phyloP scores from a whole-genome alignment of 495 filamentous ascomycete genomes.

The Neurospora terricola region DNA sequence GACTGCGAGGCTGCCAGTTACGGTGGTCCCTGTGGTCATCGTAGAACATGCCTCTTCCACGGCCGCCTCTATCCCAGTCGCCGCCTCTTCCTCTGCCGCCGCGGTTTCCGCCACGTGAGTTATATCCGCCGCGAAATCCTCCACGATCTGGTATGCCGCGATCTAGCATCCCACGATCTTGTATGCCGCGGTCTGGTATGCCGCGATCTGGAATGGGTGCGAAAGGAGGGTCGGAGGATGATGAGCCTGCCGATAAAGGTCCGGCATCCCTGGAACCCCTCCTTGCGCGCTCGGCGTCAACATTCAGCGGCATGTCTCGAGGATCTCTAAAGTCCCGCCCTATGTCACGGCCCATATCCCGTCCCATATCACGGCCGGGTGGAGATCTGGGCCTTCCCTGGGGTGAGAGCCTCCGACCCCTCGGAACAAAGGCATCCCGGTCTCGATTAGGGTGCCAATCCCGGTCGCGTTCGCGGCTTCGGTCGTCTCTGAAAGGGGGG shows the following conservation, averaged over 20 bases:
- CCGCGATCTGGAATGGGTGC: slow-evolving; percentile 37
- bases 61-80: slow-evolving; percentile 56
- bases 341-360: slow-evolving; percentile 6
- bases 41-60: slow-evolving; percentile 37
- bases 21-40: slow-evolving; percentile 46
- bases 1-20: slow-evolving; percentile 47
- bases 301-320: slow-evolving; percentile 31
- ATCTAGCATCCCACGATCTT: slow-evolving; percentile 34
- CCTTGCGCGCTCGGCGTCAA: slow-evolving; percentile 41
- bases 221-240: slow-evolving; percentile 53
- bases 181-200: slow-evolving; percentile 12
- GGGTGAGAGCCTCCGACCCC: slow-evolving; percentile 33
- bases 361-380: slow-evolving; percentile 27
- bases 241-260: slow-evolving; percentile 58
- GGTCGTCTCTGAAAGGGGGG: slow-evolving; percentile 37
- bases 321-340: slow-evolving; percentile 19
- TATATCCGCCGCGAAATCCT: slow-evolving; percentile 28
- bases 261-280: slow-evolving; percentile 43
- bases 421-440: slow-evolving; percentile 29
- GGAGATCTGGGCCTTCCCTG: slow-evolving; percentile 35
- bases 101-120: slow-evolving; percentile 5
- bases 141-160: slow-evolving; percentile 39
- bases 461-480: slow-evolving; percentile 33
- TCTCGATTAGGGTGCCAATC: slow-evolving; percentile 29
- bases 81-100: slow-evolving; percentile 50